phyloP scores from a whole-genome alignment of 208 protist species.

The Novymonas esmeraldas region DNA sequence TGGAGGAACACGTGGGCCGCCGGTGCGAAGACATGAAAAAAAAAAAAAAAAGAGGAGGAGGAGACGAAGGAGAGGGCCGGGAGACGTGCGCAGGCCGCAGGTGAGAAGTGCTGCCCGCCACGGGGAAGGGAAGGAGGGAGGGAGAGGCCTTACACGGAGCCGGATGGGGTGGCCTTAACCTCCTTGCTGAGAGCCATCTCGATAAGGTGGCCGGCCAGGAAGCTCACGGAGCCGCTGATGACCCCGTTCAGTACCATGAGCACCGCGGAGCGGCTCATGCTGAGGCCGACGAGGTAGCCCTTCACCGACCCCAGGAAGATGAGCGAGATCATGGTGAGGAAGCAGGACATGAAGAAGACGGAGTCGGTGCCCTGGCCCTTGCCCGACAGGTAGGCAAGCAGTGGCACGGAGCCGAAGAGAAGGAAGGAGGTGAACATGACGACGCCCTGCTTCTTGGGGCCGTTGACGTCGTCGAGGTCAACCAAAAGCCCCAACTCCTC shows the following conservation, averaged over 20 bases:
- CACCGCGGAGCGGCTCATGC: conserved; percentile 59
- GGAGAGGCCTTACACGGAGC: neutral
- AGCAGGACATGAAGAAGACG: conserved; percentile 81
- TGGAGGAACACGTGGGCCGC: no score
- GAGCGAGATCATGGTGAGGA: conserved; percentile 78
- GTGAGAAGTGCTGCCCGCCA: no score
- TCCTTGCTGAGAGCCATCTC: conserved; percentile 51
- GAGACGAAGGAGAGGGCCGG: neutral
- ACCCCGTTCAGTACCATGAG: conserved; percentile 90
- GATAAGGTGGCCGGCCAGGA: conserved; percentile 72
- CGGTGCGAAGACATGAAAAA: neutral
- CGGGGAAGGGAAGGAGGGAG: no score
- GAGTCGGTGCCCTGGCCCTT: conserved; percentile 72
- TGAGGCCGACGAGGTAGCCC: conserved; percentile 80
- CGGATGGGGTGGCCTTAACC: conserved; percentile 1
- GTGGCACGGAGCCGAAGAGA: conserved; percentile 90
- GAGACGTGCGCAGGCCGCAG: neutral
- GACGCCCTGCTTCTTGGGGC: conserved; percentile 86
- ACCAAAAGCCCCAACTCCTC: conserved; percentile 92
- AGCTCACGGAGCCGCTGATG: conserved; percentile 86
- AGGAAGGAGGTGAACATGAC: conserved; percentile 96
- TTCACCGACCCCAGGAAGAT: conserved; percentile 87
- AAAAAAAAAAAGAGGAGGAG: neutral
- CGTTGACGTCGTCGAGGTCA: conserved; percentile 75
- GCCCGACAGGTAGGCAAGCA: conserved; percentile 84